A percentile compares a stretch with the other conserved stretches of the same genome.
Evolutionary conservation across 345 rosid species (phyloP).

Genomic region (Populus euphratica): DNA sequence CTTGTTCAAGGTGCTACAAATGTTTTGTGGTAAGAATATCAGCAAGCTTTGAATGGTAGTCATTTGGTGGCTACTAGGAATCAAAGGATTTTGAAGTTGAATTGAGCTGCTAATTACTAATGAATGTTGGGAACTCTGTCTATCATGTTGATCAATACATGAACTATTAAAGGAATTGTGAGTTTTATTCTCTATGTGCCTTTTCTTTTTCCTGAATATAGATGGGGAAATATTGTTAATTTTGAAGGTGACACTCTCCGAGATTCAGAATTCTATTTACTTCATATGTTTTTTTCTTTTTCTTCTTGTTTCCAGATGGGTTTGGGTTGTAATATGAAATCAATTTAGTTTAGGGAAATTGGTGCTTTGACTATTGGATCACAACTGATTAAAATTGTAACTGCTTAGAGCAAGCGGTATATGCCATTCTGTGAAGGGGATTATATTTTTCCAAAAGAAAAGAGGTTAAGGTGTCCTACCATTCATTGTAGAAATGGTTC

Average conservation of each 20-base stretch:
- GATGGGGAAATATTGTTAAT: not conserved
- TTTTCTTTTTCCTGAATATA: not conserved
- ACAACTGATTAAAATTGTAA: not conserved
- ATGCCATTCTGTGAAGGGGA: not conserved
- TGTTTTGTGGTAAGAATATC: slow-evolving; percentile 80
- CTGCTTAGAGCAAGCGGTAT: not conserved
- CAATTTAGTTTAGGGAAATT: not conserved
- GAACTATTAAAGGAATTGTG: not conserved
- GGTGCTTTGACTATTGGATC: not conserved
- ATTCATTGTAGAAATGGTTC: not conserved
- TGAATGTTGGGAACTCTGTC: not conserved
- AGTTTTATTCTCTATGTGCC: not conserved
- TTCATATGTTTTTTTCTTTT: not conserved
- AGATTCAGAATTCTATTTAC: not conserved
- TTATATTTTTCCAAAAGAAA: not conserved
- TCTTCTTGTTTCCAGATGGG: not conserved
- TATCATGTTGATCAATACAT: not conserved
- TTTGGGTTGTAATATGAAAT: not conserved
- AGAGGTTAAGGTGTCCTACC: not conserved
- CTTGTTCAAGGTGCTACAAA: slow-evolving; percentile 96
- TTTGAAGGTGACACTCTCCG: not conserved
- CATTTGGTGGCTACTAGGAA: slow-evolving; percentile 11
- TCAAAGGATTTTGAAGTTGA: not conserved
- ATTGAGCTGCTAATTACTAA: not conserved
- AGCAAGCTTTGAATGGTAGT: slow-evolving; percentile 2